Conservation (phyloP, 192 early-diverging fungal genomes). For the Diversispora eburnea region DNA sequence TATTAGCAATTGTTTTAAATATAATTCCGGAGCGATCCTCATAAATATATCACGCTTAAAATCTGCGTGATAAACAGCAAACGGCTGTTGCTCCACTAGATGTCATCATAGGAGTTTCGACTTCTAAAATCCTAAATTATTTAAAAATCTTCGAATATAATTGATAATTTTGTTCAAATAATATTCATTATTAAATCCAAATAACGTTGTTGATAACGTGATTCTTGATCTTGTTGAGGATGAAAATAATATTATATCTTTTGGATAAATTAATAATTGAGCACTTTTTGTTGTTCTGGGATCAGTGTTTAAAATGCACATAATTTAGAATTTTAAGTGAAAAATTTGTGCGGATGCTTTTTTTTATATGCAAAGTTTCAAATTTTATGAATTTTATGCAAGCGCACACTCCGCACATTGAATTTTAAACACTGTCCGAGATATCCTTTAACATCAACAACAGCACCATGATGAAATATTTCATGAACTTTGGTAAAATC, state of each 20-base stretch:
- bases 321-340: too few relatives aligned
- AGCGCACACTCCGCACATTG: too few relatives aligned
- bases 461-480: slow-evolving; percentile 85
- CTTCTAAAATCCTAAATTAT: slow-evolving; percentile 92
- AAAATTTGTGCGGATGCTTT: too few relatives aligned
- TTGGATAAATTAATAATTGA: slow-evolving; percentile 92
- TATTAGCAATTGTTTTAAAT: slow-evolving; percentile 95
- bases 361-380: too few relatives aligned
- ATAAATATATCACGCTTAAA: slow-evolving; percentile 97
- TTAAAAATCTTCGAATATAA: slow-evolving; percentile 92
- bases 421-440: too few relatives aligned
- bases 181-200: slow-evolving; percentile 99
- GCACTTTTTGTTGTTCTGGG: slow-evolving; percentile 86
- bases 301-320: too few relatives aligned
- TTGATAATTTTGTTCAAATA: slow-evolving; percentile 88
- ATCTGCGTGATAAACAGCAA: slow-evolving; percentile 98
- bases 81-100: slow-evolving; percentile 96
- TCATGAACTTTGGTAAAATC: slow-evolving; percentile 81
- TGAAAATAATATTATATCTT: slow-evolving; percentile 79
- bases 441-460: slow-evolving; percentile 89
- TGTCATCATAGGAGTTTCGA: slow-evolving; percentile 99
- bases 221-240: slow-evolving; percentile 95
- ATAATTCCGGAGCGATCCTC: slow-evolving; percentile 97
- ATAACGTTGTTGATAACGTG: slow-evolving; percentile 95
- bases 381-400: too few relatives aligned